phyloP scores from a whole-genome alignment of 1,284 basidiomycete genomes.

The Xerocomus minutiporus region DNA sequence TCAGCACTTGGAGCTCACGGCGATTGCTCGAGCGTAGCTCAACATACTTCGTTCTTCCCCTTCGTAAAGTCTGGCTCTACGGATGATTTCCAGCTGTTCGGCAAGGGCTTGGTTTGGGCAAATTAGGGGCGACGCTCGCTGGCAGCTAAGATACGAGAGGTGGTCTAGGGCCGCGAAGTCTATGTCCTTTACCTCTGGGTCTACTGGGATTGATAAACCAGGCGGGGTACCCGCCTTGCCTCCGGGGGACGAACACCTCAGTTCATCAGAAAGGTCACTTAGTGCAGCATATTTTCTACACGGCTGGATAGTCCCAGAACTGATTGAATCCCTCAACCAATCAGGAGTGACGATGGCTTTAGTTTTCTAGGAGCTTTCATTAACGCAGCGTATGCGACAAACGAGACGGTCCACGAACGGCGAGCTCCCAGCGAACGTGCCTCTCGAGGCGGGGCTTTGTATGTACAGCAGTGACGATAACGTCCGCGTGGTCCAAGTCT shows the following conservation, averaged over 20 bases:
- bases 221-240: neutral
- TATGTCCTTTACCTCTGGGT: conserved; percentile 11
- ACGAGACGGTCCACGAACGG: conserved; percentile 43
- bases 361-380: conserved; percentile 41
- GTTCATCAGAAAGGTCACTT: conserved; percentile 44
- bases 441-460: conserved; percentile 67
- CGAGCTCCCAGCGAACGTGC: conserved; percentile 58
- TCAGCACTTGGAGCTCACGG: conserved; percentile 38
- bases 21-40: conserved; percentile 62
- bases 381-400: conserved; percentile 1
- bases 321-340: conserved; percentile 60
- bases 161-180: conserved; percentile 32
- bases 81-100: conserved; percentile 55
- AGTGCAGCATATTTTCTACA: conserved; percentile 54
- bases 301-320: conserved; percentile 41
- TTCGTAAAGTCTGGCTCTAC: conserved; percentile 55
- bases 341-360: conserved; percentile 63
- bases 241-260: conserved; percentile 41
- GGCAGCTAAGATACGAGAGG: conserved; percentile 51
- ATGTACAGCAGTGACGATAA: conserved; percentile 59
- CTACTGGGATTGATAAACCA: conserved; percentile 3
- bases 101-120: conserved; percentile 63
- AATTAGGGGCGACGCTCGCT: conserved; percentile 56
- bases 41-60: conserved; percentile 60
- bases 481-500: conserved; percentile 49